These are phyloP conservation scores for Madurella fahalii DNA, from an alignment of 2,329 filamentous ascomycete species.

Conservation along the genomic window DNA sequence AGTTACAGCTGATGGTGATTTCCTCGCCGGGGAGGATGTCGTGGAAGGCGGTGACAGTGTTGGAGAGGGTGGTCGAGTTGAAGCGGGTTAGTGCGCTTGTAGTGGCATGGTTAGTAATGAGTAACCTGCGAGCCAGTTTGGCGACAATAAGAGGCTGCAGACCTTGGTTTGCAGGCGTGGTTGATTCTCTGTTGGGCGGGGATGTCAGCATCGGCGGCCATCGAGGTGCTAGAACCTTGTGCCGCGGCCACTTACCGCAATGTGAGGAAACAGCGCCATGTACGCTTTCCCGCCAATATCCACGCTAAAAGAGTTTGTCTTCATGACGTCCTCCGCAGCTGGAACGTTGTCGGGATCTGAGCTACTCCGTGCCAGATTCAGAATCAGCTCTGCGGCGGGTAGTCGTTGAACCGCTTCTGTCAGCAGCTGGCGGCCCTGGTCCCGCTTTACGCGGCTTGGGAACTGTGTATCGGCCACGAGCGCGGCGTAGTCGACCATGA, in stretches of 20 bases:
- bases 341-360: conserved; percentile 27
- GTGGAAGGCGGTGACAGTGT: conserved; percentile 23
- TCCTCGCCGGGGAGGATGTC: conserved; percentile 29
- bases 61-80: conserved; percentile 22
- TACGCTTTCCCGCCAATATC: conserved; percentile 22
- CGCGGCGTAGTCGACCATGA: conserved; percentile 32
- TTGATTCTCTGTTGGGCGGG: conserved; percentile 32
- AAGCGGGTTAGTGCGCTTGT: conserved; percentile 25
- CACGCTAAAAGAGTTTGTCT: conserved; percentile 34
- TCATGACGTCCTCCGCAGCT: conserved; percentile 32
- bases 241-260: conserved; percentile 29
- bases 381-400: conserved; percentile 24
- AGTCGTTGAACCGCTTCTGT: conserved; percentile 29
- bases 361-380: conserved; percentile 29
- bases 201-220: not conserved
- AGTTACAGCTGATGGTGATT: conserved; percentile 31
- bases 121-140: not conserved
- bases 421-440: conserved; percentile 27
- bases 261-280: conserved; percentile 33
- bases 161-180: conserved; percentile 37
- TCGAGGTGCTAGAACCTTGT: not conserved
- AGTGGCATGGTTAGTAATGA: not conserved
- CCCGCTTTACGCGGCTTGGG: conserved; percentile 20
- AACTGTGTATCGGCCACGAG: conserved; percentile 28
- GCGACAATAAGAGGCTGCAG: conserved; percentile 4